phyloP scores from a whole-genome alignment of 1,284 basidiomycete species.

The Leccinum cinnamomeum region DNA sequence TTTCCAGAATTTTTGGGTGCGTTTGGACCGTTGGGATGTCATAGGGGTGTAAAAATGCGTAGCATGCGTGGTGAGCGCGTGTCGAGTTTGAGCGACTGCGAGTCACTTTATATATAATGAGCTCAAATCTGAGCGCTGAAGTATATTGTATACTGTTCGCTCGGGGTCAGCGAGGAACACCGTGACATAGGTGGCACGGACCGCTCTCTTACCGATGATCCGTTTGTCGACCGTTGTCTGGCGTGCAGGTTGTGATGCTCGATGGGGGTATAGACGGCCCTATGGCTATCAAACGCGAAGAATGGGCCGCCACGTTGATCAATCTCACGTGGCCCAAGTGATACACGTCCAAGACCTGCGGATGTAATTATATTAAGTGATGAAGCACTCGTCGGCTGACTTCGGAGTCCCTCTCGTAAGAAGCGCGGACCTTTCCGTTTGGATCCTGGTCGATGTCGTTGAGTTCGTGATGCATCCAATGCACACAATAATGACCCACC shows the following conservation, averaged over 20 bases:
- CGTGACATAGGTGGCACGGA: not conserved
- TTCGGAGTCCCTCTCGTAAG: too few relatives aligned
- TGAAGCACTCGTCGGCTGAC: too few relatives aligned
- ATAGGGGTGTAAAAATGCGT: too few relatives aligned
- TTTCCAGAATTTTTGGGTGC: too few relatives aligned
- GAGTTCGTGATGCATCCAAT: too few relatives aligned
- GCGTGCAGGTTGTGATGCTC: constrained; percentile 48
- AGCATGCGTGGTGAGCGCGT: too few relatives aligned
- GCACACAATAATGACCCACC: constrained; percentile 21
- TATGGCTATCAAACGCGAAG: constrained; percentile 62
- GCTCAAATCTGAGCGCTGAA: too few relatives aligned
- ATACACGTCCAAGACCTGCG: constrained; percentile 51
- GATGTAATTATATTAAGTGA: rapidly evolving
- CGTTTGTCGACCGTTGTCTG: constrained; percentile 65
- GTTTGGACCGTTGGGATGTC: too few relatives aligned
- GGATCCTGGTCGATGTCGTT: too few relatives aligned
- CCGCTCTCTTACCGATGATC: constrained; percentile 57
- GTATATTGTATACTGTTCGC: constrained; percentile 63
- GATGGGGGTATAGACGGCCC: constrained; percentile 63
- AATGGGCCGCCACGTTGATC: constrained; percentile 73
- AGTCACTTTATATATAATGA: too few relatives aligned
- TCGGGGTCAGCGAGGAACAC: constrained; percentile 4
- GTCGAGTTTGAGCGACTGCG: too few relatives aligned
- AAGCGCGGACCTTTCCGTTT: too few relatives aligned
- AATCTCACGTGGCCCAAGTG: constrained; percentile 66